phyloP scores from a whole-genome alignment of 2,329 filamentous ascomycete genomes.

The Davidsoniella virescens region DNA sequence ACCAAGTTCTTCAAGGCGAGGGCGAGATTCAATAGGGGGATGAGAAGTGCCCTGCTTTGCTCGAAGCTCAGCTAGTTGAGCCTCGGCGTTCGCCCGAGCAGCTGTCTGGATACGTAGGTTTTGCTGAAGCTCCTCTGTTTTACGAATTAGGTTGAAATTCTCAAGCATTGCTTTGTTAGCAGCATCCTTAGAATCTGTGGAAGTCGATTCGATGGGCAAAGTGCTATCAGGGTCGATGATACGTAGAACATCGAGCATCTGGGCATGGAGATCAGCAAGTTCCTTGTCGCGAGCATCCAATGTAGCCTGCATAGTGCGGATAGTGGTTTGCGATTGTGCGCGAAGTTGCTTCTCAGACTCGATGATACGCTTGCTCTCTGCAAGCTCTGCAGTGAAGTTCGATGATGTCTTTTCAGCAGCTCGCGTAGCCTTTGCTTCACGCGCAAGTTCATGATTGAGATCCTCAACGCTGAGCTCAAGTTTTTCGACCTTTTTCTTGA shows the following conservation, averaged over 20 bases:
- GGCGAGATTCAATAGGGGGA: conserved; percentile 27
- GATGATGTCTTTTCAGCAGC: conserved; percentile 82
- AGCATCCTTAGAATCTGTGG: conserved; percentile 26
- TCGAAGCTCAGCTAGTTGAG: conserved; percentile 63
- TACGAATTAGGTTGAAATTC: conserved; percentile 71
- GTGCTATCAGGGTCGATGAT: conserved; percentile 65
- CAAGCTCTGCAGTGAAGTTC: conserved; percentile 63
- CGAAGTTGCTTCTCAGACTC: conserved; percentile 82
- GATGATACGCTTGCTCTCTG: conserved; percentile 74
- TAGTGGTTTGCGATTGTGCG: conserved; percentile 70
- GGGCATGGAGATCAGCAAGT: conserved; percentile 60
- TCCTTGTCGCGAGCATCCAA: conserved; percentile 70
- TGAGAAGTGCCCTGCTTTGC: conserved; percentile 20
- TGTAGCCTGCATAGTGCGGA: conserved; percentile 61
- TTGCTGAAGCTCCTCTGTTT: conserved; percentile 77
- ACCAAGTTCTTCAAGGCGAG: conserved; percentile 74
- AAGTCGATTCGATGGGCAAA: conserved; percentile 39
- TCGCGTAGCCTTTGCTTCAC: conserved; percentile 76
- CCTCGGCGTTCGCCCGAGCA: conserved; percentile 65
- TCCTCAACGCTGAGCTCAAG: conserved; percentile 77
- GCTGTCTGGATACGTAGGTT: conserved; percentile 72
- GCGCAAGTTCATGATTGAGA: conserved; percentile 75
- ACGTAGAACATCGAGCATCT: conserved; percentile 69
- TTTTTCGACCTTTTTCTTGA: conserved; percentile 93
- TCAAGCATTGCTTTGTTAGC: conserved; percentile 51